Conservation (phyloP, 192 early-diverging fungal species). For the Cladochytrium replicatum region DNA sequence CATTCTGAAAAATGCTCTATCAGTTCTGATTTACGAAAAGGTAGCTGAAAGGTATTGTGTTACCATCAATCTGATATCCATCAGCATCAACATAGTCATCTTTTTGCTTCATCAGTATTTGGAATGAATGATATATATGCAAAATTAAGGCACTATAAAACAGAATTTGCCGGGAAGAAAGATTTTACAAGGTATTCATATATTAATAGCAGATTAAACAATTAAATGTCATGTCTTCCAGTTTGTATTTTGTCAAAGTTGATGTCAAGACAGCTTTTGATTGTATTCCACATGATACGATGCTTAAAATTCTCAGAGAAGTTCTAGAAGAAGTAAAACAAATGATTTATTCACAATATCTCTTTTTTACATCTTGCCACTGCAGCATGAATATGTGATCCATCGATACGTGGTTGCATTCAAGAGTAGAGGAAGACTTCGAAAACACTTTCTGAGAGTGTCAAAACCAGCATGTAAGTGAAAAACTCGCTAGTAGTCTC, state of each 20-base stretch:
- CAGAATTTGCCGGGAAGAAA: too few relatives aligned
- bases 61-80: neutral
- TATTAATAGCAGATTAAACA: too few relatives aligned
- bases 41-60: constrained; percentile 4
- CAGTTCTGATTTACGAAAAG: constrained; percentile 45
- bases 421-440: constrained; percentile 20
- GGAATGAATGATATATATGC: constrained; percentile 32
- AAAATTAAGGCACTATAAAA: constrained; percentile 17
- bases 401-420: constrained; percentile 47
- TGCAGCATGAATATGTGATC: constrained; percentile 63
- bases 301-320: constrained; percentile 43
- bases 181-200: too few relatives aligned
- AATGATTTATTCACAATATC: too few relatives aligned
- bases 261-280: constrained; percentile 75
- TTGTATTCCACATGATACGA: constrained; percentile 63
- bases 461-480: constrained; percentile 23
- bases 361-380: too few relatives aligned
- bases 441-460: constrained; percentile 17
- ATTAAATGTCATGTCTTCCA: constrained; percentile 8
- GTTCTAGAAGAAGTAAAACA: constrained; percentile 45
- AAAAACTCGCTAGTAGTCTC: too few relatives aligned
- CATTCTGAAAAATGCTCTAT: constrained; percentile 43
- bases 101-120: constrained; percentile 20
- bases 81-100: neutral
- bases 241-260: constrained; percentile 70